Evolutionary conservation across 1,284 basidiomycete genomes (phyloP), one percentile per base, ranked within the genome.

Genomic region (Earliella scabrosa): DNA sequence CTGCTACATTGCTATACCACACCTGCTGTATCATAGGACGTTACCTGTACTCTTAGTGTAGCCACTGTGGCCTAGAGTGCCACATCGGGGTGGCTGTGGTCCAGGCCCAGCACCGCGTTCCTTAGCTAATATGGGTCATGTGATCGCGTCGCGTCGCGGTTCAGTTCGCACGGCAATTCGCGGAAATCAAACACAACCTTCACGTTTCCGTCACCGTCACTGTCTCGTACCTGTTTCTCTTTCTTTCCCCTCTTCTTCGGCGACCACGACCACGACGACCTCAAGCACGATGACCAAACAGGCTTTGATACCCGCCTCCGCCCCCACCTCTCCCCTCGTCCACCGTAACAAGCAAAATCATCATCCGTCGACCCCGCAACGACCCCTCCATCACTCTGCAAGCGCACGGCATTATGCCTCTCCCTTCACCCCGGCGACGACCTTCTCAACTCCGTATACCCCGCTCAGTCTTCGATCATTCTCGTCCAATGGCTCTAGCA

Each of bases 391-490:
- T 54, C 65, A 73, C 54, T 71, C 73, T 59, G 71, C 73, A 52
- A 68, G 70, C 59, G 54, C 69, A 10, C 61, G 66, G 39, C 71
- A 71, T 31, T 72, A 72, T 67, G 73, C 68, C 63, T 79, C 79
- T 52, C 78, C 78, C 8, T 68, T 73, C 51, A 78, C 78, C 13
- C 76, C 79, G 11, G 71, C 70, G 44, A 79, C 75, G 52, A 71
- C 70, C 23, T 54, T 70, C 52, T 80, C 81, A 34, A 81, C 77
- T 26, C 85, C 86, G 11, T 87, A 86, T 68, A 87, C 86, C 5
- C 86, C 87, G 20, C 76, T 86, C 62, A 87, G 86, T 66, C 76
- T 87, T 45, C 81, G 82, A 60, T 87, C 86, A 2, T 77, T 82
- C 56, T 74, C 80, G 35, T 76, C 82, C 35, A 80, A 77, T 59